phyloP scores from a whole-genome alignment of 305 asterid genomes.

The Euphrasia arctica region DNA sequence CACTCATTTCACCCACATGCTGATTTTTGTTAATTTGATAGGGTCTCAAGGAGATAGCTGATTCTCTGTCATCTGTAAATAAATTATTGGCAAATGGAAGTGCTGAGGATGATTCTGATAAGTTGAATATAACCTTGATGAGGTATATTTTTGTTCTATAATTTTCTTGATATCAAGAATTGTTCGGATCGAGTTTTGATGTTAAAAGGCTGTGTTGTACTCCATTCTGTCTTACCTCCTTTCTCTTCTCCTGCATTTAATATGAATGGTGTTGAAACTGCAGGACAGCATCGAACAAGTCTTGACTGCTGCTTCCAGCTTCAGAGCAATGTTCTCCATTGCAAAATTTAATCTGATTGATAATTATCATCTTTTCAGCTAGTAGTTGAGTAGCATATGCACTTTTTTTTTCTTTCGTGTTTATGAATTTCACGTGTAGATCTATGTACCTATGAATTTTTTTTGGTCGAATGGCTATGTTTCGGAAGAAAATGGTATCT shows the following conservation, averaged over 20 bases:
- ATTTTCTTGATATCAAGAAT: not conserved
- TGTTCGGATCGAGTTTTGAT: not conserved
- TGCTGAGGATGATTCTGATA: slow-evolving; percentile 37
- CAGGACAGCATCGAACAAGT: slow-evolving; percentile 44
- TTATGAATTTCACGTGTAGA: too few species aligned
- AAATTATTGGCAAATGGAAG: slow-evolving; percentile 40
- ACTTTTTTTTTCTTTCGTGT: too few species aligned
- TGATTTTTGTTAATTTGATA: slow-evolving; percentile 18
- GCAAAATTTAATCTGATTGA: slow-evolving; percentile 14
- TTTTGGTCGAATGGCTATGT: too few species aligned
- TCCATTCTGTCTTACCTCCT: not conserved
- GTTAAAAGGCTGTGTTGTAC: not conserved
- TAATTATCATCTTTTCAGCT: not conserved
- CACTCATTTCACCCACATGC: slow-evolving; percentile 1
- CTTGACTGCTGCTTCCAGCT: slow-evolving; percentile 20
- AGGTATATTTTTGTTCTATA: slow-evolving; percentile 34
- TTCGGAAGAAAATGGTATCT: too few species aligned
- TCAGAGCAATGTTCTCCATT: not conserved
- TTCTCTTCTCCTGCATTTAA: slow-evolving; percentile 2
- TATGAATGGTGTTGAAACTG: slow-evolving; percentile 5
- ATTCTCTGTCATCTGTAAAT: slow-evolving; percentile 28
- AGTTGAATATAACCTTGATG: slow-evolving; percentile 30
- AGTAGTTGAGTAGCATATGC: too few species aligned
- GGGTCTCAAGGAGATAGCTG: slow-evolving; percentile 64
- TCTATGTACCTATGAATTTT: too few species aligned